These are phyloP conservation scores for Citrus inodora DNA, from an alignment of 345 rosid genomes.

Conservation along the genomic window DNA sequence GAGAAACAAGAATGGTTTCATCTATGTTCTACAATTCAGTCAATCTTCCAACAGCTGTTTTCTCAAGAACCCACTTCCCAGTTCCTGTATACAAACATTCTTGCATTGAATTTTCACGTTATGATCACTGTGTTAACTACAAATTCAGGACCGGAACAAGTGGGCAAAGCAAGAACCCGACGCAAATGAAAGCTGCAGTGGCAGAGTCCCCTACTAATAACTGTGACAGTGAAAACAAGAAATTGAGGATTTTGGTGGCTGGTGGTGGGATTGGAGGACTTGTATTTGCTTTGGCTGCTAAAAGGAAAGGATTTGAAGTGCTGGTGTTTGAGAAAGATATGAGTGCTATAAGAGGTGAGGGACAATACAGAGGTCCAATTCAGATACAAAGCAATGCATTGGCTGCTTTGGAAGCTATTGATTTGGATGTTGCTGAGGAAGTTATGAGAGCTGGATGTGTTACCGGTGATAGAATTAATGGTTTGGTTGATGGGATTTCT, in stretches of 20 bases:
- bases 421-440: constrained; percentile 77
- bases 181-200: constrained; percentile 42
- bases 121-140: constrained; percentile 16
- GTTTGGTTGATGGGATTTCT: constrained; percentile 90
- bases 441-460: constrained; percentile 83
- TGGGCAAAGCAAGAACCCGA: constrained; percentile 16
- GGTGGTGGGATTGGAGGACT: constrained; percentile 94
- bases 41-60: constrained; percentile 43
- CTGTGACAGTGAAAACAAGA: constrained; percentile 27
- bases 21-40: constrained; percentile 48
- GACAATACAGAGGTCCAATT: constrained; percentile 94
- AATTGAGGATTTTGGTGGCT: constrained; percentile 68
- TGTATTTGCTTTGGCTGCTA: constrained; percentile 86
- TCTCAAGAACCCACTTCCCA: constrained; percentile 49
- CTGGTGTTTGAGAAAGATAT: constrained; percentile 83
- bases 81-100: constrained; percentile 28
- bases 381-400: constrained; percentile 94
- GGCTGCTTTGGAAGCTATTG: constrained; percentile 96
- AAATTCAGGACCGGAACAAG: constrained; percentile 26
- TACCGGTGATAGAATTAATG: constrained; percentile 91
- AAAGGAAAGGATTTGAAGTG: constrained; percentile 82
- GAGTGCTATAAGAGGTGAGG: constrained; percentile 95
- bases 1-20: constrained; percentile 47
- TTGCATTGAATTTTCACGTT: constrained; percentile 41
- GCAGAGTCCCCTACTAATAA: constrained; percentile 21